phyloP scores from a whole-genome alignment of 1,284 basidiomycete genomes.

The Volvariella volvacea region DNA sequence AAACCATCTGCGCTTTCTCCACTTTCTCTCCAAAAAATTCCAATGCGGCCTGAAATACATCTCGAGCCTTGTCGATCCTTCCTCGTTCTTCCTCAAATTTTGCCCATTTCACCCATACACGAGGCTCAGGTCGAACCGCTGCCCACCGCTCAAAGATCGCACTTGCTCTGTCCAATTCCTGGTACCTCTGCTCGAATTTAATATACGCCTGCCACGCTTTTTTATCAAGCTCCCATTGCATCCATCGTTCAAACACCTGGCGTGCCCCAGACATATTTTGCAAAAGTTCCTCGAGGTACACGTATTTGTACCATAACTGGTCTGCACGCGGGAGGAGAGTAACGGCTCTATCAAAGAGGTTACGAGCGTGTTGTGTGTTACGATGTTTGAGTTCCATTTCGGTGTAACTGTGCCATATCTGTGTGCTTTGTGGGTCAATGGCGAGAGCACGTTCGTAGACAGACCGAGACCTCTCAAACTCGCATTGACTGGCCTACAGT shows the following conservation, averaged over 20 bases:
- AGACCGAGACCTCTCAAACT: constrained; percentile 88
- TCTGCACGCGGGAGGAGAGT: constrained; percentile 94
- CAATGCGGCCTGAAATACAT: constrained; percentile 95
- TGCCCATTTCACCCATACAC: constrained; percentile 95
- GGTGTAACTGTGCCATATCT: constrained; percentile 95
- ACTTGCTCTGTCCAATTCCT: constrained; percentile 88
- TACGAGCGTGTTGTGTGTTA: constrained; percentile 95
- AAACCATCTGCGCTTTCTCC: constrained; percentile 95
- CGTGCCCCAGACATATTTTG: constrained; percentile 94
- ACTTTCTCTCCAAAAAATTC: constrained; percentile 98
- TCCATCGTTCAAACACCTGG: constrained; percentile 98
- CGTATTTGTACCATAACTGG: constrained; percentile 97
- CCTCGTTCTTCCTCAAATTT: constrained; percentile 95
- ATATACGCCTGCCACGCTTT: constrained; percentile 99
- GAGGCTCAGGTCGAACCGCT: constrained; percentile 86
- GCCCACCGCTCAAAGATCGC: constrained; percentile 94
- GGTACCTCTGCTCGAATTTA: constrained; percentile 92
- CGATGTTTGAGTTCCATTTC: constrained; percentile 97
- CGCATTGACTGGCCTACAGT: constrained; percentile 92
- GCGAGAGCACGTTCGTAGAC: constrained; percentile 97
- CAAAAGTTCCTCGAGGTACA: constrained; percentile 95
- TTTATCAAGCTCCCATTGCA: constrained; percentile 99
- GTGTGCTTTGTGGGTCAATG: constrained; percentile 83
- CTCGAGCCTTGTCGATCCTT: constrained; percentile 83
- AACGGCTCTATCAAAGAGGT: constrained; percentile 94